Evolutionary conservation across 805 yeast genomes (phyloP).

Genomic region (Soucietia sequanensis): DNA sequence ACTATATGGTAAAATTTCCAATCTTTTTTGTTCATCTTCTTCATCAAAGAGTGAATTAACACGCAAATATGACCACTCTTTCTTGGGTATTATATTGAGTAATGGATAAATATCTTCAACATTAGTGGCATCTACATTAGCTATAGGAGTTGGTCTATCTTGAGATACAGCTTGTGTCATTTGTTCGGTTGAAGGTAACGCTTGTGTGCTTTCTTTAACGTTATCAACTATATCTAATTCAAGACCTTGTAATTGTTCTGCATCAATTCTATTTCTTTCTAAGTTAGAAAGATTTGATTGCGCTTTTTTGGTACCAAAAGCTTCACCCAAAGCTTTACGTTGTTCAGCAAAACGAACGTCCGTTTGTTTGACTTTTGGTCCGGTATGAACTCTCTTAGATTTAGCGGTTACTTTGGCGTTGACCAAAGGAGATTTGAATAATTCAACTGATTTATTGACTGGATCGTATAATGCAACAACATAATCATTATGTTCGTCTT

Average conservation of each 20-base stretch:
- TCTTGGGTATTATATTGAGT: constrained; percentile 63
- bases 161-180: constrained; percentile 55
- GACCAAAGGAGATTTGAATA: constrained; percentile 63
- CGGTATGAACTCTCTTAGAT: constrained; percentile 52
- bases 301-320: constrained; percentile 96
- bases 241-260: constrained; percentile 70
- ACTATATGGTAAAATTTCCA: constrained; percentile 61
- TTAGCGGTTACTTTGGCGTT: constrained; percentile 62
- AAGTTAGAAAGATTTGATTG: constrained; percentile 81
- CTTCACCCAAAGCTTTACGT: constrained; percentile 87
- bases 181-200: constrained; percentile 69
- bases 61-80: constrained; percentile 62
- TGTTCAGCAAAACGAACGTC: constrained; percentile 53
- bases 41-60: constrained; percentile 62
- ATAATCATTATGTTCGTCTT: constrained; percentile 47
- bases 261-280: constrained; percentile 82
- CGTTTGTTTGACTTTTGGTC: constrained; percentile 63
- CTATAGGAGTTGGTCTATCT: constrained; percentile 83
- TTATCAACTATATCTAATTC: constrained; percentile 82
- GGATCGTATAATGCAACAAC: constrained; percentile 80
- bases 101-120: constrained; percentile 84
- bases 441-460: constrained; percentile 56
- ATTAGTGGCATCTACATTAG: constrained; percentile 72
- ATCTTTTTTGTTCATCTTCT: constrained; percentile 41
- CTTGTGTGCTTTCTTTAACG: constrained; percentile 66